phyloP scores from a whole-genome alignment of 2,329 filamentous ascomycete species.

The Sclerotinia trifoliorum region DNA sequence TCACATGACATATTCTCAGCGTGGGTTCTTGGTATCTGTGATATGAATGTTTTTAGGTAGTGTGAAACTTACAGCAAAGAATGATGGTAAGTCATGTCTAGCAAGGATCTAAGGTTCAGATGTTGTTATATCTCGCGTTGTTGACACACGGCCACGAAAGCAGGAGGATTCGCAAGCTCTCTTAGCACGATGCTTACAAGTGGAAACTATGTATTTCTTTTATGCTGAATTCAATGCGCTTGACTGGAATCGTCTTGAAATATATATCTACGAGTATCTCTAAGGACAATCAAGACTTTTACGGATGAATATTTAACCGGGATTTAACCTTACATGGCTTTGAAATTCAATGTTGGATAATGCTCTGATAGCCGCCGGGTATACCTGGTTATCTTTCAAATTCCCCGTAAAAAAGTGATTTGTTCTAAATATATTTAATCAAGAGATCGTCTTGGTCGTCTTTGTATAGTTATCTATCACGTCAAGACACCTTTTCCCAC shows the following conservation, averaged over 20 bases:
- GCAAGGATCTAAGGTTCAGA: neutral
- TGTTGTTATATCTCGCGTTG: neutral
- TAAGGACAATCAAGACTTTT: neutral
- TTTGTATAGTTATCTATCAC: neutral
- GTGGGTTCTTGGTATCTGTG: neutral
- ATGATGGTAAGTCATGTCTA: neutral
- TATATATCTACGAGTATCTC: neutral
- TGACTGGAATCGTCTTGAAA: neutral
- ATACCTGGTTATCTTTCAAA: no score
- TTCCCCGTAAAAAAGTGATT: neutral
- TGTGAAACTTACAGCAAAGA: neutral
- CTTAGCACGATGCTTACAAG: neutral
- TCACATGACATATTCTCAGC: neutral
- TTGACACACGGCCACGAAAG: neutral
- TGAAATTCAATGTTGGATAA: neutral
- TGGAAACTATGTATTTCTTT: neutral
- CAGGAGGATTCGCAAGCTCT: neutral
- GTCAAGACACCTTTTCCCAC: no score
- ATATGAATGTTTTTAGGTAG: no score
- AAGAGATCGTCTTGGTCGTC: neutral
- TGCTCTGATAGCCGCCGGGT: neutral
- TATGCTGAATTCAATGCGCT: neutral
- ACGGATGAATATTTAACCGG: conserved; percentile 3
- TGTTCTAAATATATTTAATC: conserved; percentile 7
- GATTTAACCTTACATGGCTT: neutral